These are phyloP conservation scores for Symmetrospora coprosmae DNA, from an alignment of 768 basidiomycete species.

Conservation along the genomic window DNA sequence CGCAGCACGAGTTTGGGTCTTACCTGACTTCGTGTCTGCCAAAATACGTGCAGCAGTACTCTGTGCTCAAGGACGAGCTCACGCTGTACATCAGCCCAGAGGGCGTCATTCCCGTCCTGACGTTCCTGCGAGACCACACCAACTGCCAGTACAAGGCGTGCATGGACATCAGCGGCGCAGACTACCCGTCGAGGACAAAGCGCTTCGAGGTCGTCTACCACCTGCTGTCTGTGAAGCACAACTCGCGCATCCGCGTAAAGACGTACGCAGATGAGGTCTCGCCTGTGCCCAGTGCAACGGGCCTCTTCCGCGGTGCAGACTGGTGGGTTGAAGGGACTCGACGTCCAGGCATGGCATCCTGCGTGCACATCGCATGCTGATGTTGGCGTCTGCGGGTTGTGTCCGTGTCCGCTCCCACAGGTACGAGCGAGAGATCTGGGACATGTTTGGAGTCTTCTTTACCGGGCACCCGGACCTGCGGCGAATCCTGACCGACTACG, in stretches of 20 bases:
- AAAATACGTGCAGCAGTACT: slow-evolving; percentile 96
- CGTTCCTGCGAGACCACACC: slow-evolving; percentile 42
- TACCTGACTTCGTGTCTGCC: slow-evolving; percentile 24
- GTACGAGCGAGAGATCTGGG: slow-evolving; percentile 98
- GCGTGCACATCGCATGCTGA: no score
- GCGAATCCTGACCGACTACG: slow-evolving; percentile 95
- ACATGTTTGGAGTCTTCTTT: slow-evolving; percentile 94
- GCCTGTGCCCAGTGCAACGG: slow-evolving; percentile 66
- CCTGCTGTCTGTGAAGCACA: slow-evolving; percentile 62
- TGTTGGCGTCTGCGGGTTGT: no score
- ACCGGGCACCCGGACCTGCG: slow-evolving; percentile 93
- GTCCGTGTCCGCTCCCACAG: slow-evolving; percentile 36
- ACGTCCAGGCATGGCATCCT: neutral
- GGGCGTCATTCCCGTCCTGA: slow-evolving; percentile 34
- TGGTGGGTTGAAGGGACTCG: slow-evolving; percentile 51
- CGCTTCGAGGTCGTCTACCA: slow-evolving; percentile 97
- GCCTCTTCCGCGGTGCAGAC: slow-evolving; percentile 77
- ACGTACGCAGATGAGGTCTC: slow-evolving; percentile 90
- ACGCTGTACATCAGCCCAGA: slow-evolving; percentile 40
- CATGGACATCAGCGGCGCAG: slow-evolving; percentile 89
- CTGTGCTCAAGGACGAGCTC: slow-evolving; percentile 88
- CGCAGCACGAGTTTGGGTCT: slow-evolving; percentile 24
- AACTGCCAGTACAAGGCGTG: slow-evolving; percentile 85
- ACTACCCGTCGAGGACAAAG: slow-evolving; percentile 82
- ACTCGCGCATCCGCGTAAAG: slow-evolving; percentile 83